Base-by-base conservation (phyloP, 169 alveolate species). In the Besnoitia besnoiti region DNA sequence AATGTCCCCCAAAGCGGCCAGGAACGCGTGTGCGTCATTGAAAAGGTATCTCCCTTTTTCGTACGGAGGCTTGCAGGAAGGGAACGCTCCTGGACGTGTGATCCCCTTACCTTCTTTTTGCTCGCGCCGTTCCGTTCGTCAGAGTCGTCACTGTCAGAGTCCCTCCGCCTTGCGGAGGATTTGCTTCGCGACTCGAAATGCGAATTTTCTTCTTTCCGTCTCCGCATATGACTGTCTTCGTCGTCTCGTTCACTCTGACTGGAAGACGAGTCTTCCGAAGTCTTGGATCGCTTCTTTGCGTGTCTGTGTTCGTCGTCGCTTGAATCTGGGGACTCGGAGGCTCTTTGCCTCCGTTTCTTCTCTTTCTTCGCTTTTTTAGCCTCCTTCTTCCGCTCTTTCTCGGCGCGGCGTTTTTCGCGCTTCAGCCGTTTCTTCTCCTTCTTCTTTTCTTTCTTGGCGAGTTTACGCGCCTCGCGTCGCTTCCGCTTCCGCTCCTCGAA, bases 401-500 rank as follows among this genome's bases (percentile, higher is more conserved):
- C 84, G 35, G 40, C 39, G 1, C 88, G n/a, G 47, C 73, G 73
- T 50, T 49, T 47, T 44, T 89, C 88, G 33, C 47, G 73, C 61
- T 50, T 89, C 21, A 50, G 30, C 84, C 87, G 35, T 33, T 47
- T n/a, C 49, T 89, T 89, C 30, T 77, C 92, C 39, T 50, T 77
- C 59, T 89, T 89, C 44, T 50, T 77, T 50, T 49, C 39, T 44
- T 77, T 50, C 55, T 75, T 89, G 40, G 85, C 92, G 27, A 8
- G 85, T 37, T 90, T 90, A 37, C 89, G 82, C 0, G 82, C 76
- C 90, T 85, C 61, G 42, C 39, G 46, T 46, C 46, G 44, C 85
- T 90, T 50, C 75, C 75, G 24, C 85, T 80, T 90, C 50, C 90
- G 33, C 73, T 90, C 94, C 30, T 84, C 91, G 27, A 90, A 21